phyloP scores from a whole-genome alignment of 345 rosid genomes.

The Murraya paniculata region DNA sequence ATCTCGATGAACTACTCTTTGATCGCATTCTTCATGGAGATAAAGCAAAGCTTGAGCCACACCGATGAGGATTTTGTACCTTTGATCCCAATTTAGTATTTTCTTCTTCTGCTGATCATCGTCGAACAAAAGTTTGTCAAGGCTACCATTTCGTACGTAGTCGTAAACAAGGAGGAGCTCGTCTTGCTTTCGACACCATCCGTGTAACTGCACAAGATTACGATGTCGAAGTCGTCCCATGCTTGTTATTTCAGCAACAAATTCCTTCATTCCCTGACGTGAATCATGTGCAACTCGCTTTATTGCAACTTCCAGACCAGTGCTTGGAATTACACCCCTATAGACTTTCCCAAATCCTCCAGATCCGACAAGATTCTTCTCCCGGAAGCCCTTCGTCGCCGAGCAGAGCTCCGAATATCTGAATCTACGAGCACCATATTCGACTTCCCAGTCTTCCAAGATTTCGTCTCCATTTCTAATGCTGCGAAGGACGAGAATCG shows the following conservation, averaged over 20 bases:
- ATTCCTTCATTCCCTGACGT: conserved; percentile 37
- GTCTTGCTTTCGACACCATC: conserved; percentile 29
- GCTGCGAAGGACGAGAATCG: conserved; percentile 15
- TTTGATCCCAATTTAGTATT: conserved; percentile 30
- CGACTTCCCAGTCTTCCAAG: conserved; percentile 52
- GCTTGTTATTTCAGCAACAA: conserved; percentile 35
- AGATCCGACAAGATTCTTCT: conserved; percentile 42
- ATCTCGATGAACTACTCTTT: conserved; percentile 39
- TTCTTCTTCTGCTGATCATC: not conserved
- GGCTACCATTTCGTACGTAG: conserved; percentile 39
- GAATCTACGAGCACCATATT: conserved; percentile 53
- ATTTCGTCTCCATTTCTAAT: conserved; percentile 14
- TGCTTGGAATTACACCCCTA: conserved; percentile 24
- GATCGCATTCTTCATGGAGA: conserved; percentile 39
- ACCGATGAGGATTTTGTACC: conserved; percentile 30
- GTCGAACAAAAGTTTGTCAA: conserved; percentile 28
- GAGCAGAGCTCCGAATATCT: conserved; percentile 37
- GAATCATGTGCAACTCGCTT: conserved; percentile 33
- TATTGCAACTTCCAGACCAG: conserved; percentile 24
- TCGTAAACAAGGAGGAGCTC: conserved; percentile 40
- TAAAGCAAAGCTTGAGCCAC: conserved; percentile 31
- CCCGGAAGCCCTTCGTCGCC: conserved; percentile 48
- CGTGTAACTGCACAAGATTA: conserved; percentile 33
- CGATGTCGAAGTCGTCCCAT: conserved; percentile 38
- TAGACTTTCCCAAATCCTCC: conserved; percentile 61